Conservation (phyloP, 1,284 basidiomycete species). For the Tilletia walkeri region DNA sequence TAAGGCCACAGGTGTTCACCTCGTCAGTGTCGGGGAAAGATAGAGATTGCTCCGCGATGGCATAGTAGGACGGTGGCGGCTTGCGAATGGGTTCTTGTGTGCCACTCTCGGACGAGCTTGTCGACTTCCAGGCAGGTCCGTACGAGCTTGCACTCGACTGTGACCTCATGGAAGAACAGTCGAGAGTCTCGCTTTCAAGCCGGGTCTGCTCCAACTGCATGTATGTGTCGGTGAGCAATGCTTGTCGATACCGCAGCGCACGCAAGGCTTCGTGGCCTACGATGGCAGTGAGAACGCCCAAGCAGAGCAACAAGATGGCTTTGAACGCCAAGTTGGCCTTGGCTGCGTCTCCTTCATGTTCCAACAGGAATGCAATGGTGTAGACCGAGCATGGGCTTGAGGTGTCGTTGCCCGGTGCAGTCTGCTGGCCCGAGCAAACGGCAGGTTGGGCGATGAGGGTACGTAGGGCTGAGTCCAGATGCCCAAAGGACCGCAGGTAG, state of each 20-base stretch:
- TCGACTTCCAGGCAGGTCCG: neutral
- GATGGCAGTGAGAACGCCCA: neutral
- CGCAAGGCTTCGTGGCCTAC: neutral
- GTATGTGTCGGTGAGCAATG: neutral
- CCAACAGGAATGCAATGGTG: slow-evolving; percentile 8
- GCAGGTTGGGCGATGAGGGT: neutral
- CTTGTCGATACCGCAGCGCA: neutral
- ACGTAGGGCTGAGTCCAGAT: neutral
- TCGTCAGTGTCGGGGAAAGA: neutral
- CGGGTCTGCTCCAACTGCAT: slow-evolving; percentile 14
- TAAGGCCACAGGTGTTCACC: neutral
- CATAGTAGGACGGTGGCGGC: slow-evolving; percentile 3
- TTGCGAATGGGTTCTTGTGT: neutral
- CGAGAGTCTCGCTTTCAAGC: slow-evolving; percentile 2
- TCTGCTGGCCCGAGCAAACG: neutral
- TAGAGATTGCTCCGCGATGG: neutral
- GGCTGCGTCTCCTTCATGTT: neutral
- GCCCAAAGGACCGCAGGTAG: neutral
- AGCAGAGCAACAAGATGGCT: neutral
- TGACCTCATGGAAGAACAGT: neutral
- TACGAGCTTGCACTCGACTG: neutral
- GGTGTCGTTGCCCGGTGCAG: neutral
- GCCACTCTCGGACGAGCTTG: neutral
- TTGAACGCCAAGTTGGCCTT: slow-evolving; percentile 7
- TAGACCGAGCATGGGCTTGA: slow-evolving; percentile 5